Evolutionary conservation across 2,329 filamentous ascomycete species (phyloP).

Genomic region (Trichoderma gracile): DNA sequence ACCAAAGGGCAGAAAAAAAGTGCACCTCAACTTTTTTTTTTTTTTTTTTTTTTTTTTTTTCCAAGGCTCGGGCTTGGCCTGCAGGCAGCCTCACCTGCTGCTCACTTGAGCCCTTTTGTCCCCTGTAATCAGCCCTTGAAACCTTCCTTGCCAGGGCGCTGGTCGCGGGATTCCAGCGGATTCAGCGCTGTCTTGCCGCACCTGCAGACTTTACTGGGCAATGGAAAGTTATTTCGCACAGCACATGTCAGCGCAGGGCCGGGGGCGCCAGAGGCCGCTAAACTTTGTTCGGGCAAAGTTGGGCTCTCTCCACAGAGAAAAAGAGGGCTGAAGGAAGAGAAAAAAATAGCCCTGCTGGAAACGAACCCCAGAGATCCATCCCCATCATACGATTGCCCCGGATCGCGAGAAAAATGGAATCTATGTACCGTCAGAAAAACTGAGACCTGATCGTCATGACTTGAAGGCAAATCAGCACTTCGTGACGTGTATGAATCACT

Average conservation of each 20-base stretch:
- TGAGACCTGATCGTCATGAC: no score
- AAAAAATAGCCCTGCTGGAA: conserved; percentile 1
- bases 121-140: conserved; percentile 1
- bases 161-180: conserved; percentile 13
- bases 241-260: conserved; percentile 18
- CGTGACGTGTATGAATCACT: neutral
- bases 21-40: neutral
- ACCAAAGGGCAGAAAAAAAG: conserved; percentile 14
- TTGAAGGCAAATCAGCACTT: no score
- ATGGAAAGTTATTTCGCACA: neutral
- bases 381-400: no score
- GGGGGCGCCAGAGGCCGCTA: conserved; percentile 4
- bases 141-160: conserved; percentile 9
- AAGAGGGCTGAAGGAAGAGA: neutral
- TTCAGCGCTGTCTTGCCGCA: neutral
- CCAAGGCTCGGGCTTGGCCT: neutral
- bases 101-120: conserved; percentile 11
- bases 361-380: neutral
- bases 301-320: neutral
- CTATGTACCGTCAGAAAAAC: neutral
- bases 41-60: no score
- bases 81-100: conserved; percentile 11
- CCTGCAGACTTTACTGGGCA: conserved; percentile 3
- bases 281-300: conserved; percentile 12
- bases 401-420: neutral